Base-by-base conservation (phyloP, 169 alveolate genomes). In the Hammondia hammondi region DNA sequence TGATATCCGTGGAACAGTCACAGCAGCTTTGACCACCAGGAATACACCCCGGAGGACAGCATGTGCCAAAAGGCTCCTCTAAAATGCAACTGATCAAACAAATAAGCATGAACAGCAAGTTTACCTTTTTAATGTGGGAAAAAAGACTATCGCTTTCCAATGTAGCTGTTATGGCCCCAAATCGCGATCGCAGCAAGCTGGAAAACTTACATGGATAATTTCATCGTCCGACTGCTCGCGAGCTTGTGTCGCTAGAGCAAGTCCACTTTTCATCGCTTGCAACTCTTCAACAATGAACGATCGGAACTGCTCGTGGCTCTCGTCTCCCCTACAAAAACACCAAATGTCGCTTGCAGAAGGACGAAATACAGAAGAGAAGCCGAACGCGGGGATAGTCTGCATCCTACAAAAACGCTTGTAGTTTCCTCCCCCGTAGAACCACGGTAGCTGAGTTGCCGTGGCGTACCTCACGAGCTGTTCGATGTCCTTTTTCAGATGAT, bases 191-290 rank as follows among this genome's bases (percentile, higher is more conserved):
- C 81, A 32, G 9, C 81, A 43, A 10, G 72, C 72, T 67, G 43
- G 29, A 57, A 48, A 19, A 27, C 94, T 77, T 70, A 91, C 95
- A 73, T 94, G 96, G 35, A 94, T 91, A 35, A 94, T 94, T 91
- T 94, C 95, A 39, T 94, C 96, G 94, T 94, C 96, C 32, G 96
- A 91, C 72, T 94, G 96, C 92, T 94, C 96, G 24, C 96, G 81
- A 24, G 96, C 95, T 87, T 94, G 96, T 81, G 95, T 91, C 46
- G 95, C 93, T 72, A 92, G 61, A 6, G 94, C 95, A 56, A 94
- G 71, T 19, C 95, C 96, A 39, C 91, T 89, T 90, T 94, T 91
- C 37, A 94, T 89, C 21, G 95, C 90, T 91, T 61, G 87, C 71
- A 94, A 37, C 56, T 94, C 96, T 39, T 92, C 94, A 81, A 92